Percentiles rank a stretch among this genome's conserved stretches.
Conservation (phyloP, 495 filamentous ascomycete genomes). For the Recurvomyces mirabilis region DNA sequence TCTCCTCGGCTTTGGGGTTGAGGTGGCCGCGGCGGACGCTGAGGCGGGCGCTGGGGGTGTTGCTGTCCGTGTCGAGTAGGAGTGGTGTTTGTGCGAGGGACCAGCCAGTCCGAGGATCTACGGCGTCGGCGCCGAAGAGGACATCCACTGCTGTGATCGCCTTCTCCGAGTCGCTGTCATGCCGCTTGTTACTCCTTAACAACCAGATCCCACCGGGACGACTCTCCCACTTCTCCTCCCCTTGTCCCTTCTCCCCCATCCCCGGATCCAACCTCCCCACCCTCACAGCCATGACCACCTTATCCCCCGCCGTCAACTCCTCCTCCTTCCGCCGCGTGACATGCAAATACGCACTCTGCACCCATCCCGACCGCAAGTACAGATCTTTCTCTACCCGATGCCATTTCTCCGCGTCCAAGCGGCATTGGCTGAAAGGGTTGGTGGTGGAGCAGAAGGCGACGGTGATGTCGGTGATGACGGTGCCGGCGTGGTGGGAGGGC, state of each 20-base stretch:
- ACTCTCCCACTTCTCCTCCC: slow-evolving; percentile 66
- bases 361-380: slow-evolving; percentile 61
- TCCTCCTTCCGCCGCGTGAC: slow-evolving; percentile 81
- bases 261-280: slow-evolving; percentile 68
- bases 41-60: slow-evolving; percentile 55
- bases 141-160: slow-evolving; percentile 81
- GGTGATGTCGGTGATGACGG: slow-evolving; percentile 72
- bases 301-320: slow-evolving; percentile 62
- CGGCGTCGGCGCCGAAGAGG: slow-evolving; percentile 85
- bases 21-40: slow-evolving; percentile 63
- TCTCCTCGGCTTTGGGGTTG: slow-evolving; percentile 25
- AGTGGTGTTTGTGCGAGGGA: slow-evolving; percentile 58
- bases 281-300: slow-evolving; percentile 71
- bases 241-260: slow-evolving; percentile 43
- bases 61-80: slow-evolving; percentile 50
- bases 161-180: slow-evolving; percentile 65
- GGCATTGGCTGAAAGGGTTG: slow-evolving; percentile 69
- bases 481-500: slow-evolving; percentile 46
- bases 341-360: slow-evolving; percentile 71
- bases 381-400: slow-evolving; percentile 85
- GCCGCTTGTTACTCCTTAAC: slow-evolving; percentile 61
- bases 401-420: slow-evolving; percentile 65
- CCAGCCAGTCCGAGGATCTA: slow-evolving; percentile 80
- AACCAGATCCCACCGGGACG: slow-evolving; percentile 77
- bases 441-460: slow-evolving; percentile 62